Percentiles rank a stretch among this genome's conserved stretches.
Evolutionary conservation across 306 rosid genomes (phyloP).

Genomic region (Rubus parviflorus): DNA sequence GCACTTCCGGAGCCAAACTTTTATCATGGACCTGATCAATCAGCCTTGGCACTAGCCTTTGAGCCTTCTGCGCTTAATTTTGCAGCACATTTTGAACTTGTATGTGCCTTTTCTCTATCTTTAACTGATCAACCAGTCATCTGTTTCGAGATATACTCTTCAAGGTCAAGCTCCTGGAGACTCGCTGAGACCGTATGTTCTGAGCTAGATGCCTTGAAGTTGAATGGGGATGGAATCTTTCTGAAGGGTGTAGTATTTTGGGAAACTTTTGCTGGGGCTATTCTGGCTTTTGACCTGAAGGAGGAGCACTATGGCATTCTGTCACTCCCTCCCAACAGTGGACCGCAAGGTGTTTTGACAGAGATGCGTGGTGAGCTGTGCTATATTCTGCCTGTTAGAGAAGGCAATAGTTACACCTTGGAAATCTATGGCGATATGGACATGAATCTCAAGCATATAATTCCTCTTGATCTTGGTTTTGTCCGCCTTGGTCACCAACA

Average conservation of each 20-base stretch:
- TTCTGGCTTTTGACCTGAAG: conserved; percentile 34
- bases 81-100: conserved; percentile 29
- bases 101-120: conserved; percentile 27
- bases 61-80: conserved; percentile 33
- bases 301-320: conserved; percentile 33
- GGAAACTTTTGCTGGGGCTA: conserved; percentile 31
- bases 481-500: neutral
- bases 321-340: conserved; percentile 22
- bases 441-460: conserved; percentile 29
- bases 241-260: conserved; percentile 28
- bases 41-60: conserved; percentile 30
- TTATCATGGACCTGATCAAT: conserved; percentile 21
- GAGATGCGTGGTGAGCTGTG: conserved; percentile 33
- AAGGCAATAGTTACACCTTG: neutral
- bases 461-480: conserved; percentile 15
- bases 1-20: conserved; percentile 26
- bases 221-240: conserved; percentile 30
- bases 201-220: conserved; percentile 11
- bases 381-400: conserved; percentile 22
- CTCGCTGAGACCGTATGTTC: conserved; percentile 19
- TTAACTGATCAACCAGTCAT: neutral
- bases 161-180: conserved; percentile 42
- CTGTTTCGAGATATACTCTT: conserved; percentile 45
- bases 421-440: conserved; percentile 31
- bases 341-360: conserved; percentile 25